Conservation (phyloP, 129 eudicot genomes). For the Flaveria brownii region DNA sequence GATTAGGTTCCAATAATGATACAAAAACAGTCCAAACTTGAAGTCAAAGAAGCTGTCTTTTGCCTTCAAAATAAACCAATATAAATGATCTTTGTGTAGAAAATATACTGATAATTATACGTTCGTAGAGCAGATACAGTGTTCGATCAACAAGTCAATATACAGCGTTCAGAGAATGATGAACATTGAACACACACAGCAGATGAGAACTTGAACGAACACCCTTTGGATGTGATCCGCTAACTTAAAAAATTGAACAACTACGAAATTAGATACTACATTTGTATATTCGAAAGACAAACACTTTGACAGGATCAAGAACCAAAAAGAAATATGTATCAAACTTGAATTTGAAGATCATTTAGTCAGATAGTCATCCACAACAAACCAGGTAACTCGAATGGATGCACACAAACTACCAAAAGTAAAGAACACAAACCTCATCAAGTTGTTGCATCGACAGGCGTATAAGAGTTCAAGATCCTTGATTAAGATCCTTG, state of each 20-base stretch:
- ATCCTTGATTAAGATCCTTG: conserved; percentile 17
- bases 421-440: conserved; percentile 22
- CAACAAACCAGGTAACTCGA: background rate
- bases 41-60: conserved; percentile 20
- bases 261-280: background rate
- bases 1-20: conserved; percentile 18
- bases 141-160: conserved; percentile 6
- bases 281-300: background rate
- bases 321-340: background rate
- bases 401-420: background rate
- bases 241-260: too few species aligned
- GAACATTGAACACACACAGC: conserved; percentile 24
- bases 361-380: background rate
- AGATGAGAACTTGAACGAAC: too few species aligned
- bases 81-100: background rate
- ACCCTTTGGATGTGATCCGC: too few species aligned
- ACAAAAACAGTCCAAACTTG: conserved; percentile 11
- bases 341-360: background rate
- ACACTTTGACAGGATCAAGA: conserved; percentile 10
- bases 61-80: conserved; percentile 2
- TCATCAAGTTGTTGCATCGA: conserved; percentile 25
- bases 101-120: background rate
- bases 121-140: background rate
- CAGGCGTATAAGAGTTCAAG: conserved; percentile 1
- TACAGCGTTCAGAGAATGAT: background rate